Evolutionary conservation across 805 yeast species (phyloP), one percentile per base, ranked within the genome.

Genomic region (Yarrowia hollandica): DNA sequence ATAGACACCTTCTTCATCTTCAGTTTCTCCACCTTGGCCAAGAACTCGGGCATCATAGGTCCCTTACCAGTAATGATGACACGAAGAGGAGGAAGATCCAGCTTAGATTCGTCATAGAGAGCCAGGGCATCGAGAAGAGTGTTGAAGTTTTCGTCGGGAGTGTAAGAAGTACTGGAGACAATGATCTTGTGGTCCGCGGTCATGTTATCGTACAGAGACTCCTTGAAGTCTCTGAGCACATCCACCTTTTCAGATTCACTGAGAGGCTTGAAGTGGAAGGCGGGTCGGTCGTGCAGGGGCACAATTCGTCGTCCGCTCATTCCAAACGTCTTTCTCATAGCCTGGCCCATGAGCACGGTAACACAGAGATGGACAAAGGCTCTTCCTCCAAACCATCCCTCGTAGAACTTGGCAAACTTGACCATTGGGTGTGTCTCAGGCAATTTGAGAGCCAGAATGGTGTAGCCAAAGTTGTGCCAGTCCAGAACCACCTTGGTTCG

Each of bases 31-130:
- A 87, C 86, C 21, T 75, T 69, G 2, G 67, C 61, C 25, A 80
- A 68, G 65, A 85, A 86, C 18, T 79, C 73, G 2, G 72, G 70
- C 64, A 82, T 82, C 72, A 87, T 69, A 0, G 98, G 98, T 0
- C 99, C 99, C 69, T 91, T 92, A 0, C 99, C 99, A 0, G 99
- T 94, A n/a, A 94, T 85, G n/a, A 94, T 72, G 57, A 90, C 80
- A 34, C 83, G 70, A 1, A 91, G 67, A 3, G 77, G 79, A 0
- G 84, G 83, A 3, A 78, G 63, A 0, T 63, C 30, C 8, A 23
- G 21, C 8, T 34, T 52, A 4, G 55, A 57, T 34, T 63, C 54
- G 50, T 87, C 91, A 63, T 89, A 85, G 19, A 72, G 63, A 55
- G 79, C 78, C 59, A 94, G 74, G 0, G 96, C 90, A 10, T 83